Base-by-base conservation (phyloP, 176 grass and related monocot species). In the Dendrocalamus sinicus region DNA sequence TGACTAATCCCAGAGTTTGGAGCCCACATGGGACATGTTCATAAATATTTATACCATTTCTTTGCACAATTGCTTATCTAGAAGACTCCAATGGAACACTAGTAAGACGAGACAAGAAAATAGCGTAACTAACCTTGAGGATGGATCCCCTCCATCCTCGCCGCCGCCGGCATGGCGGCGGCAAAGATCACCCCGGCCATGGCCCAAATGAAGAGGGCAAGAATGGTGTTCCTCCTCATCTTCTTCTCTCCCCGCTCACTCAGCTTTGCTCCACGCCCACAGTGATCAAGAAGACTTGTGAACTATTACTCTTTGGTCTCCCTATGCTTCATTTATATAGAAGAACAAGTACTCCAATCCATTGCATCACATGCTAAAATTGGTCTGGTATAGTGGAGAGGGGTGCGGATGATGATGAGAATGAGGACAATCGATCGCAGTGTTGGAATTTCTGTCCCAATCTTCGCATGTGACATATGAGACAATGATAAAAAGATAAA, bases 221-320 rank as follows among this genome's bases (percentile, higher is more conserved):
- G 50, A 43, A 81, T 32, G 8, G 11, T 81, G 65, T 70, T 70
- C 79, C 79, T 81, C 66, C 22, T 57, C 78, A 68, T 81, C 78
- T 68, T 44, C 11, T 57, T 39, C 37, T 39, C 37, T 23, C 74
- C 4, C 16, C 10, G 1, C 15, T 44, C 22, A 24, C 75, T 77
- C 75, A 24, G 26, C 14, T 30, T 37, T 32, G 43, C 16, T 53
- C 12, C 58, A 60, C 58, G 28, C 17, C 51, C 32, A 63, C 64
- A 79, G 44, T 73, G 71, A 46, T 64, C 8, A 44, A 60, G 2
- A 66, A 64, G 26, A 52, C 16, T 40, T 68, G 17, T 80, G 62
- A 12, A 39, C 1, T 55, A 4, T 66, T 13, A 26, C 37, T 62
- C 62, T 67, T 52, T 67, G 5, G 45, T 24, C 7, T 24, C 11